Conservation (phyloP, 106 monocot species). For the Phalaenopsis aphrodite region DNA sequence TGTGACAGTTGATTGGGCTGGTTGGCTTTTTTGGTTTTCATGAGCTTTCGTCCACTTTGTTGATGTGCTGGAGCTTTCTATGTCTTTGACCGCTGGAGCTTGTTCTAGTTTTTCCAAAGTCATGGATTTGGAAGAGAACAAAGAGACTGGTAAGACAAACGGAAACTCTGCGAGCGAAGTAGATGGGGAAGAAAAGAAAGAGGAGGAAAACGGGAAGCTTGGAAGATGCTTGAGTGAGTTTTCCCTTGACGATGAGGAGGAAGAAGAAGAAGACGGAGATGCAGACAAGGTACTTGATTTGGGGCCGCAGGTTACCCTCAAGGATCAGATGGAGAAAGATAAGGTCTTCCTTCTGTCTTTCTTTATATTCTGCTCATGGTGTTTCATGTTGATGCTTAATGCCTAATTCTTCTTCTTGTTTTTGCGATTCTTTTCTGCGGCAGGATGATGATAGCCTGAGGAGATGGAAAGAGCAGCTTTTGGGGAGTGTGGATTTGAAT, state of each 20-base stretch:
- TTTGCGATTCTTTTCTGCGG: background rate
- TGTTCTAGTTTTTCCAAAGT: constrained; percentile 21
- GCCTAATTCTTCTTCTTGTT: background rate
- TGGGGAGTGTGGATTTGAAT: constrained; percentile 79
- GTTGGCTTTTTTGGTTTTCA: background rate
- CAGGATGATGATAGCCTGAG: constrained; percentile 94
- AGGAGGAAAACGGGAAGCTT: background rate
- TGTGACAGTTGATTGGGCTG: background rate
- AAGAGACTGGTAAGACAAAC: constrained; percentile 20
- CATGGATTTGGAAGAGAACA: constrained; percentile 44
- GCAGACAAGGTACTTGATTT: constrained; percentile 40
- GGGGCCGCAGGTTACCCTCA: constrained; percentile 76
- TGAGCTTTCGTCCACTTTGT: background rate
- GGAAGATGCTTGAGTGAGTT: constrained; percentile 13
- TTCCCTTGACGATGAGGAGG: constrained; percentile 54
- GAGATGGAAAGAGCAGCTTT: constrained; percentile 91
- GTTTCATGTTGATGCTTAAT: background rate
- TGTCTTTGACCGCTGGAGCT: constrained; percentile 50
- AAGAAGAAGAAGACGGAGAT: constrained; percentile 50
- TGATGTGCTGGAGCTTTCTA: constrained; percentile 13
- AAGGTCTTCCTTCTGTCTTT: constrained; percentile 38
- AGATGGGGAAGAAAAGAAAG: constrained; percentile 6
- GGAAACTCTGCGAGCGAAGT: constrained; percentile 1
- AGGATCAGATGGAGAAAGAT: constrained; percentile 74
- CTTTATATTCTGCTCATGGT: background rate